Evolutionary conservation across 805 yeast genomes (phyloP), one percentile per base, ranked within the genome.

Genomic region (Saturnispora silvae): DNA sequence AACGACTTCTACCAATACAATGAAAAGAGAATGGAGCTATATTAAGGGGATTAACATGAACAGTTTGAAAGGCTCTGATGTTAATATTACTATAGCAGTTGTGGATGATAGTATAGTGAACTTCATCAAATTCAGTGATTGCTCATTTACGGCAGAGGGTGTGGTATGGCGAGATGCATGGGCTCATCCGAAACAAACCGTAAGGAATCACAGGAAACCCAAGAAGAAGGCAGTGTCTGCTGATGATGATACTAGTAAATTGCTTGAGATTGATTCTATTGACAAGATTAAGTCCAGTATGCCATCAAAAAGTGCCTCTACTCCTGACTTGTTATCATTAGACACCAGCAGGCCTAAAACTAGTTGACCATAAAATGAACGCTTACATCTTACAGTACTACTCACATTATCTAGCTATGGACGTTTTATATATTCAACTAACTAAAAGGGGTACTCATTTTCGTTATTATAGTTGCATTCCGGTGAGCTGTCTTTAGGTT

Each of bases 51-150:
- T 43, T 18, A 41, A 45, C 20, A 35, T 39, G 13, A 31, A 27
- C n/a, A 37, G 35, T 16, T 31, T 46, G 9, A 44, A 40, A 9
- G 28, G 26, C 19, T 40, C 37, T 35, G 30, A 34, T 29, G 33
- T 38, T 49, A 39, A 44, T 43, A 34, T 79, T 5, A 56, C 83
- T 3, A 43, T 76, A n/a, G 95, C 94, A 0, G 62, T 79, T 1
- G 72, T 84, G 5, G 92, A 82, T 51, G 66, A 72, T 46, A 95
- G 95, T 0, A 64, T 83, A 4, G 68, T 83, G 14, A 81, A 77
- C 49, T 83, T 80, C 49, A 62, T 74, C n/a, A 62, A 61, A 31
- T 46, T 77, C 15, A 53, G 70, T 5, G 72, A 70, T 43, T 66
- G 71, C 5, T 70, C 69, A 43, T 76, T 77, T 40, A 55, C 40